Percentiles rank a stretch among this genome's conserved stretches.
phyloP scores from a whole-genome alignment of 2,329 filamentous ascomycete genomes.

The Plenodomus lindquistii region DNA sequence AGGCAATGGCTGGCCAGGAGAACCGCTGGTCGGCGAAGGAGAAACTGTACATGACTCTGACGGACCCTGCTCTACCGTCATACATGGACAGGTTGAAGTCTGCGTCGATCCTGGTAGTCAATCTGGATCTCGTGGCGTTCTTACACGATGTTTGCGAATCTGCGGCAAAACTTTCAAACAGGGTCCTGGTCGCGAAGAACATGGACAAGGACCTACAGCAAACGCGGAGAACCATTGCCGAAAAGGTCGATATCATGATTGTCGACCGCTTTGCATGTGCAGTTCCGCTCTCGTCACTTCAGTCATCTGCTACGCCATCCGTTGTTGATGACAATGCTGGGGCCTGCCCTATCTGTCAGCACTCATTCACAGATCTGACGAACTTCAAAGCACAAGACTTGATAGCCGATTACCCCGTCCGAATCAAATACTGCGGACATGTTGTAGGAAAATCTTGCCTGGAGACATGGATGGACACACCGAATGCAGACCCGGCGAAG shows the following conservation, averaged over 20 bases:
- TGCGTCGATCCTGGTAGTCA: constrained; percentile 13
- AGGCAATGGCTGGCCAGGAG: constrained; percentile 4
- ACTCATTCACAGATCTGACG: constrained; percentile 17
- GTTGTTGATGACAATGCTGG: constrained; percentile 12
- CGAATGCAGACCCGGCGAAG: constrained; percentile 22
- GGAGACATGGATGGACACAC: constrained; percentile 27
- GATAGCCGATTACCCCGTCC: constrained; percentile 25
- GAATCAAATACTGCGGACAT: constrained; percentile 33
- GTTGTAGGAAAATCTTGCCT: constrained; percentile 27
- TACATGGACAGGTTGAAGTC: constrained; percentile 8
- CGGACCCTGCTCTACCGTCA: constrained; percentile 7
- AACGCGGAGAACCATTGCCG: constrained; percentile 3
- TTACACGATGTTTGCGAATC: constrained; percentile 4
- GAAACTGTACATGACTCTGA: constrained; percentile 23
- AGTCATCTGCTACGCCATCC: neutral
- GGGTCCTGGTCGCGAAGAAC: neutral
- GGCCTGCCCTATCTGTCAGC: constrained; percentile 24
- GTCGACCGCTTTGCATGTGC: constrained; percentile 30
- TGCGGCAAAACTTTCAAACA: constrained; percentile 2
- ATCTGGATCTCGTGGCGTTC: constrained; percentile 13
- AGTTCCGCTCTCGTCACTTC: constrained; percentile 12
- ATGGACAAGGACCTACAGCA: neutral
- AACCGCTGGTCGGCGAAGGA: constrained; percentile 14
- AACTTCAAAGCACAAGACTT: constrained; percentile 13
- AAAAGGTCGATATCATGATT: constrained; percentile 1